Percentiles rank a stretch among this genome's conserved stretches.
These are phyloP conservation scores for Boletus pseudopeckii DNA, from an alignment of 768 basidiomycete genomes.

Conservation along the genomic window DNA sequence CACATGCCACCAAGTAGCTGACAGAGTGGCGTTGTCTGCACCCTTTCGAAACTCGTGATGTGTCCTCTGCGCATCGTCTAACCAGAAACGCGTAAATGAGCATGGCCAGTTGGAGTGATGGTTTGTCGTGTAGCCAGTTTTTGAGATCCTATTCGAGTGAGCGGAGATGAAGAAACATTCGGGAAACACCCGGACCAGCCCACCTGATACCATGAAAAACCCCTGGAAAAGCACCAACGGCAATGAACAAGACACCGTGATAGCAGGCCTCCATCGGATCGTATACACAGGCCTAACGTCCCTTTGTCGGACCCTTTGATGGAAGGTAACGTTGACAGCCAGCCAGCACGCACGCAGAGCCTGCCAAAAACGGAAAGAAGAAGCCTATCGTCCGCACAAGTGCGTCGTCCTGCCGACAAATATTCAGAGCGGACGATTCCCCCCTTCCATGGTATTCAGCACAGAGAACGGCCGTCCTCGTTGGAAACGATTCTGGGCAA, in stretches of 20 bases:
- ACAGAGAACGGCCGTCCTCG: no score
- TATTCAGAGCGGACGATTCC: no score
- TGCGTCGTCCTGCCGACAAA: not conserved
- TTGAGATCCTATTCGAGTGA: no score
- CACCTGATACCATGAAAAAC: not conserved
- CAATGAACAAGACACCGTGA: not conserved
- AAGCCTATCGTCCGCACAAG: not conserved
- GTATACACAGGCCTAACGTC: no score
- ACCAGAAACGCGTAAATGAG: not conserved
- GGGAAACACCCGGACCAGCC: not conserved
- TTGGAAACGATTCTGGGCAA: not conserved
- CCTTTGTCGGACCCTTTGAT: not conserved
- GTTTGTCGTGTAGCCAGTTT: no score
- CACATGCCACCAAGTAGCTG: no score
- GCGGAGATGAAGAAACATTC: not conserved
- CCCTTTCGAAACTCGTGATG: no score
- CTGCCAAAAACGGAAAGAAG: not conserved
- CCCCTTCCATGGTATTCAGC: not conserved
- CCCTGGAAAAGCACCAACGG: not conserved
- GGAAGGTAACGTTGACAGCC: not conserved
- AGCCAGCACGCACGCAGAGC: not conserved
- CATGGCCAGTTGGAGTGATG: not conserved
- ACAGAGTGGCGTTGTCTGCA: no score
- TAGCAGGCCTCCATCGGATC: not conserved
- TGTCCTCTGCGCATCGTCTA: not conserved